phyloP scores from a whole-genome alignment of 176 grass and related monocot species.

The Neostapfia colusana region DNA sequence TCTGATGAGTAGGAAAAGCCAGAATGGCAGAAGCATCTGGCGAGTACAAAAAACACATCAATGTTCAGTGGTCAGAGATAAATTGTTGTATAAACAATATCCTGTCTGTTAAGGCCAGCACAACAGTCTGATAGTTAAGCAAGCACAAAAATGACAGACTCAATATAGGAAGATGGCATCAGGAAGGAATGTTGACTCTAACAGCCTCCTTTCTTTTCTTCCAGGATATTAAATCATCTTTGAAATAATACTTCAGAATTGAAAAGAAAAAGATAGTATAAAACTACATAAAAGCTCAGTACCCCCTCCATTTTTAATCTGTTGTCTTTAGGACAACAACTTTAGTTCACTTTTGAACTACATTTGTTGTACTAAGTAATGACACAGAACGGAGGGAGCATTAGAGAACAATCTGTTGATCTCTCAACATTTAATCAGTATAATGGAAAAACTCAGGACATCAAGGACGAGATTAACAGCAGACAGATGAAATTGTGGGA shows the following conservation, averaged over 20 bases:
- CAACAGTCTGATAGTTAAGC: constrained; percentile 49
- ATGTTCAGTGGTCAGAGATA: not conserved
- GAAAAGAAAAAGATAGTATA: not conserved
- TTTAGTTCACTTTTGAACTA: no score
- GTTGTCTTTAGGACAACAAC: no score
- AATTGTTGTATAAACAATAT: constrained; percentile 18
- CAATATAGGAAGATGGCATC: constrained; percentile 66
- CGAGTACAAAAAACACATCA: not conserved
- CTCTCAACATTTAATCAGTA: not conserved
- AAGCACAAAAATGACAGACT: constrained; percentile 47
- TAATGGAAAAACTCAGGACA: not conserved
- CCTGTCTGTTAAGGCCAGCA: constrained; percentile 42
- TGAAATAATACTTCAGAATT: not conserved
- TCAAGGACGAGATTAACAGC: no score
- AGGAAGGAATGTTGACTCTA: constrained; percentile 52
- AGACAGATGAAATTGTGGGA: not conserved
- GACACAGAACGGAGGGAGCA: not conserved
- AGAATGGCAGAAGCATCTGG: not conserved
- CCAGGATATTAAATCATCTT: constrained; percentile 20
- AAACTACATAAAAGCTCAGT: not conserved
- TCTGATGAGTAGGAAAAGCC: not conserved
- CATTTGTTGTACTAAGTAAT: no score
- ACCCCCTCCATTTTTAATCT: not conserved
- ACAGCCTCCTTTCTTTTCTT: constrained; percentile 72
- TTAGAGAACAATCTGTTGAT: not conserved